Conservation (phyloP, 805 yeast species). For the Ogataea nakhonphanomensis region DNA sequence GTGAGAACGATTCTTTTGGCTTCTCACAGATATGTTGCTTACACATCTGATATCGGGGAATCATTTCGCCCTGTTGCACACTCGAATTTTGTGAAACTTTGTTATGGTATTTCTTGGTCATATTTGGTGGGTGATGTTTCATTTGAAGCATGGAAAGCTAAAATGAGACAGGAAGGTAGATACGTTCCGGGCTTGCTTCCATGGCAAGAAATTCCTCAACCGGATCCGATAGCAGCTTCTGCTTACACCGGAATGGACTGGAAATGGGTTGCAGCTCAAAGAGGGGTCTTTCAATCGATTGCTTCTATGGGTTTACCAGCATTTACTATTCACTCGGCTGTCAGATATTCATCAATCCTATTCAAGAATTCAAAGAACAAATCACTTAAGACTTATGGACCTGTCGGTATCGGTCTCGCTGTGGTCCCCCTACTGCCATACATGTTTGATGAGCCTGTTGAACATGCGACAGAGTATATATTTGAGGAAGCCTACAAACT, state of each 20-base stretch:
- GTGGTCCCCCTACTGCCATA: conserved; percentile 77
- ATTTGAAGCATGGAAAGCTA: conserved; percentile 69
- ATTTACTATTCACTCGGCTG: conserved; percentile 75
- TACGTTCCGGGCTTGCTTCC: conserved; percentile 60
- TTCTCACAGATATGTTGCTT: conserved; percentile 79
- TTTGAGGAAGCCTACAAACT: conserved; percentile 50
- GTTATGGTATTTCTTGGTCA: conserved; percentile 75
- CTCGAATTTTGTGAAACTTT: conserved; percentile 57
- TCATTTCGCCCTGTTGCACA: conserved; percentile 81
- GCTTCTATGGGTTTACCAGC: conserved; percentile 90
- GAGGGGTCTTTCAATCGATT: conserved; percentile 76
- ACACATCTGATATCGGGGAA: conserved; percentile 84
- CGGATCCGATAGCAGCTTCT: conserved; percentile 38
- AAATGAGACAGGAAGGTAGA: conserved; percentile 61
- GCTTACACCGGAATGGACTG: conserved; percentile 53
- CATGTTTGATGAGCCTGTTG: conserved; percentile 80
- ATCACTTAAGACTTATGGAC: conserved; percentile 60
- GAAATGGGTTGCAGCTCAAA: conserved; percentile 58
- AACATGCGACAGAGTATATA: conserved; percentile 56
- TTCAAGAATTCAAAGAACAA: conserved; percentile 54
- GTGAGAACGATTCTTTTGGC: conserved; percentile 67
- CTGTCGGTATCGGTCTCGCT: conserved; percentile 73
- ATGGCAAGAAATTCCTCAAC: conserved; percentile 54
- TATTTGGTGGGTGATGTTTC: conserved; percentile 74
- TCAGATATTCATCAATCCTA: conserved; percentile 60